Conservation (phyloP, 2,329 filamentous ascomycete genomes). For the Helminthosporium solani region DNA sequence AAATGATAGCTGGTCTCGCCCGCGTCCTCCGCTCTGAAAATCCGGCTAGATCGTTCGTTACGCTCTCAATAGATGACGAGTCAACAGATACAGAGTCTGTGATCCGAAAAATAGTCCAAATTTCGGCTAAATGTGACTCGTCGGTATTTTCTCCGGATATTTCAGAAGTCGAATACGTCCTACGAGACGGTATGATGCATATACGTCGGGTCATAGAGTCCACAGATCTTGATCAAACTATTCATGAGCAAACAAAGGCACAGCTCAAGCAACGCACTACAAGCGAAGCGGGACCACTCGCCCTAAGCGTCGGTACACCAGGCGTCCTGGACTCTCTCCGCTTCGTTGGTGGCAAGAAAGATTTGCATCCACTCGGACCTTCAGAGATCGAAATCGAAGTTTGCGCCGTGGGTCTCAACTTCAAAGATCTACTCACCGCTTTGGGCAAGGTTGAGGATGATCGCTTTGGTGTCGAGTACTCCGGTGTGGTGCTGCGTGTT, state of each 20-base stretch:
- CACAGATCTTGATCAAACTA: not conserved
- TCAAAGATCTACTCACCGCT: conserved; percentile 14
- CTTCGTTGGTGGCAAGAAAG: not conserved
- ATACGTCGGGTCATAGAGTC: not conserved
- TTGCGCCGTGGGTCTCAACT: conserved; percentile 11
- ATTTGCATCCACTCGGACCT: not conserved
- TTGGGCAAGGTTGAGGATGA: conserved; percentile 30
- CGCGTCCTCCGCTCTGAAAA: too few species aligned
- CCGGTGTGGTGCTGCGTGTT: conserved; percentile 8
- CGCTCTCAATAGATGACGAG: too few species aligned
- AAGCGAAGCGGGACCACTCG: too few species aligned
- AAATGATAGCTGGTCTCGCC: too few species aligned
- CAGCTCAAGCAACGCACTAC: too few species aligned
- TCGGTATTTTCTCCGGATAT: too few species aligned
- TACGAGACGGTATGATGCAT: not conserved
- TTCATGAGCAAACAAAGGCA: not conserved
- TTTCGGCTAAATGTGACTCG: too few species aligned
- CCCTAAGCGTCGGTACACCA: too few species aligned
- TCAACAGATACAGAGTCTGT: too few species aligned
- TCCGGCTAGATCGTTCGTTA: too few species aligned
- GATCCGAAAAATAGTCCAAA: too few species aligned
- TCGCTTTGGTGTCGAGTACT: conserved; percentile 6
- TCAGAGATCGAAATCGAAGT: not conserved
- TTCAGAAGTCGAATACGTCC: not conserved
- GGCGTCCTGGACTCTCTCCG: too few species aligned